Evolutionary conservation across 495 filamentous ascomycete species (phyloP).

Genomic region (Aspergillus asperescens): DNA sequence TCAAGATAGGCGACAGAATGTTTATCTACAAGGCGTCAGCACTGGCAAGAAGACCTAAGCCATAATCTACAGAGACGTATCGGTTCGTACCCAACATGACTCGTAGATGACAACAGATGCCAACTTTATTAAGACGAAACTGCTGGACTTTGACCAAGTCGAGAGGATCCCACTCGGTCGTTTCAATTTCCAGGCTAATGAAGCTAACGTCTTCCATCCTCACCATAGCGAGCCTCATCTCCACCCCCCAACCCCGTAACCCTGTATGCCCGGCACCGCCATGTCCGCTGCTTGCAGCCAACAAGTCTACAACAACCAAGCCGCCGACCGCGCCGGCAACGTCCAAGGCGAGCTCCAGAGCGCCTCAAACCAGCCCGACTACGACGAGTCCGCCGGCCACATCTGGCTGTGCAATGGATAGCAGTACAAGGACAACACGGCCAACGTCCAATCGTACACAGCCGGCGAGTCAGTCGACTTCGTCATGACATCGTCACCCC

Average conservation of each 20-base stretch:
- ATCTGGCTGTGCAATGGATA: slow-evolving; percentile 67
- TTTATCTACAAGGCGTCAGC: not conserved
- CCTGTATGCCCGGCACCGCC: slow-evolving; percentile 56
- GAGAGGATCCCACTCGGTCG: not conserved
- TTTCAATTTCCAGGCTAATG: too few relatives aligned
- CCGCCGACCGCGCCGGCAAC: slow-evolving; percentile 61
- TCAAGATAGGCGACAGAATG: not conserved
- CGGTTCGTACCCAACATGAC: slow-evolving; percentile 1
- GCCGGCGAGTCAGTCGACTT: slow-evolving; percentile 57
- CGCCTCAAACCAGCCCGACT: slow-evolving; percentile 49
- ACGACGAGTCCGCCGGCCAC: slow-evolving; percentile 55
- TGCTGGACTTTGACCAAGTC: not conserved
- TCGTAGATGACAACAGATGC: not conserved
- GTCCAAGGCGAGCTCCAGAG: slow-evolving; percentile 61
- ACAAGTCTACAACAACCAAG: slow-evolving; percentile 56
- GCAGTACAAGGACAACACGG: slow-evolving; percentile 66
- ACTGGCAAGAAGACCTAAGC: not conserved
- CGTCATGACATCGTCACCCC: slow-evolving; percentile 57
- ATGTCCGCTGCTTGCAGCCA: slow-evolving; percentile 57
- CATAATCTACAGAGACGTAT: too few relatives aligned
- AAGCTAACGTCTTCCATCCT: slow-evolving; percentile 30
- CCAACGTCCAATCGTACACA: slow-evolving; percentile 56
- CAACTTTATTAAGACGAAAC: not conserved
- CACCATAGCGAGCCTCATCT: slow-evolving; percentile 44
- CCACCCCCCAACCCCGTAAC: slow-evolving; percentile 51